Percentiles rank a stretch among this genome's conserved stretches.
Evolutionary conservation across 129 eudicot genomes (phyloP).

Genomic region (Artemisia annua): DNA sequence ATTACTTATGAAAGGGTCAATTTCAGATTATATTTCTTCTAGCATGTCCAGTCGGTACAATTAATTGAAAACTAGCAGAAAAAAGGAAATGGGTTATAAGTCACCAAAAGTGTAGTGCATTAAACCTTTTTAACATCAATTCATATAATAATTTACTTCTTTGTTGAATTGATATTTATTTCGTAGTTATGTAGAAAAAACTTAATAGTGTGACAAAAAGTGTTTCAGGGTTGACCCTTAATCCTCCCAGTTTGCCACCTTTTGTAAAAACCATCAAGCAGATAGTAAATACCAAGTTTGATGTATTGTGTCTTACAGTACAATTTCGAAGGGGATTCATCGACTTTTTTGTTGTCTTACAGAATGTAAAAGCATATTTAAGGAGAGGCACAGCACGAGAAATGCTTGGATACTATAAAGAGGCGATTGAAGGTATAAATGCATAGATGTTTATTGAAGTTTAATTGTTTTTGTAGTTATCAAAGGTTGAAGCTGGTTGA

Average conservation of each 20-base stretch:
- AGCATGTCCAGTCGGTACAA: not conserved
- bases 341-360: constrained; percentile 22
- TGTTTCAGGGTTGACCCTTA: too few relatives aligned
- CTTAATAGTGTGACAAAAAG: too few relatives aligned
- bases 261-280: not conserved
- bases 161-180: too few relatives aligned
- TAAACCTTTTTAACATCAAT: too few relatives aligned
- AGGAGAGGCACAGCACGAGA: constrained; percentile 96
- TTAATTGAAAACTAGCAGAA: not conserved
- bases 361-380: constrained; percentile 85
- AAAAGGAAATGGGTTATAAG: not conserved
- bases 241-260: too few relatives aligned
- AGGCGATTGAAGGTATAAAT: constrained; percentile 72
- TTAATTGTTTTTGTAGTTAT: not conserved
- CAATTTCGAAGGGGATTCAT: constrained; percentile 1
- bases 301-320: not conserved
- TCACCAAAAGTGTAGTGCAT: not conserved
- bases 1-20: not conserved
- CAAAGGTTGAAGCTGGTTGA: not conserved
- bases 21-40: not conserved
- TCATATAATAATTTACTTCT: too few relatives aligned
- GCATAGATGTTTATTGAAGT: not conserved
- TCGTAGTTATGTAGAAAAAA: too few relatives aligned
- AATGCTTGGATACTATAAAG: constrained; percentile 80
- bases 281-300: not conserved